phyloP scores from a whole-genome alignment of 2,329 filamentous ascomycete species.

The Neofusicoccum laricinum region DNA sequence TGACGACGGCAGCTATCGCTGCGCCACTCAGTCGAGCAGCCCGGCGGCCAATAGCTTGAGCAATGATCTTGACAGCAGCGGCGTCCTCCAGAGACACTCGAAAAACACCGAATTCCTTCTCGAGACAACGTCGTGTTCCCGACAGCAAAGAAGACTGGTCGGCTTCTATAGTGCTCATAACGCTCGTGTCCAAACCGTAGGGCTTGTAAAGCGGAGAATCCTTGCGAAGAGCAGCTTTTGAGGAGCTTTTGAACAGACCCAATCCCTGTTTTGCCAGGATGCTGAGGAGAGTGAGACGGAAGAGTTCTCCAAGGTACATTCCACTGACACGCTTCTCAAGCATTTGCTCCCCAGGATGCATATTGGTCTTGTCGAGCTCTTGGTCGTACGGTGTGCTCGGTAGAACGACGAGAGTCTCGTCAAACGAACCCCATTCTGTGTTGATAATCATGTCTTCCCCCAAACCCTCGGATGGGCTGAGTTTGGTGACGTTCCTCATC shows the following conservation, averaged over 20 bases:
- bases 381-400: constrained; percentile 68
- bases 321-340: constrained; percentile 98
- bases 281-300: constrained; percentile 71
- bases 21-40: constrained; percentile 88
- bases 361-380: constrained; percentile 43
- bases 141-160: constrained; percentile 72
- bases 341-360: constrained; percentile 59
- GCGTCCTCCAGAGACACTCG: constrained; percentile 81
- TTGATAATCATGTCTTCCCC: constrained; percentile 74
- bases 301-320: constrained; percentile 95
- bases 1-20: constrained; percentile 77
- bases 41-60: constrained; percentile 80
- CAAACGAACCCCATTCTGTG: constrained; percentile 96
- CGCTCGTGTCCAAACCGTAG: constrained; percentile 88
- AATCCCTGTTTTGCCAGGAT: constrained; percentile 68
- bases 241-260: constrained; percentile 62
- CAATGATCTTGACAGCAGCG: constrained; percentile 78
- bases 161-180: constrained; percentile 81
- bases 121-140: constrained; percentile 72
- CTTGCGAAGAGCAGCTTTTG: constrained; percentile 65
- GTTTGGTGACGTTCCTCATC: constrained; percentile 74
- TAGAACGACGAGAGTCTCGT: constrained; percentile 87
- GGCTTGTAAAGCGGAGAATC: constrained; percentile 68
- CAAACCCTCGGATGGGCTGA: background rate
- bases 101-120: constrained; percentile 71